These are phyloP conservation scores for Pichia sp. DNA, from an alignment of 1,139 yeast species.

Conservation along the genomic window DNA sequence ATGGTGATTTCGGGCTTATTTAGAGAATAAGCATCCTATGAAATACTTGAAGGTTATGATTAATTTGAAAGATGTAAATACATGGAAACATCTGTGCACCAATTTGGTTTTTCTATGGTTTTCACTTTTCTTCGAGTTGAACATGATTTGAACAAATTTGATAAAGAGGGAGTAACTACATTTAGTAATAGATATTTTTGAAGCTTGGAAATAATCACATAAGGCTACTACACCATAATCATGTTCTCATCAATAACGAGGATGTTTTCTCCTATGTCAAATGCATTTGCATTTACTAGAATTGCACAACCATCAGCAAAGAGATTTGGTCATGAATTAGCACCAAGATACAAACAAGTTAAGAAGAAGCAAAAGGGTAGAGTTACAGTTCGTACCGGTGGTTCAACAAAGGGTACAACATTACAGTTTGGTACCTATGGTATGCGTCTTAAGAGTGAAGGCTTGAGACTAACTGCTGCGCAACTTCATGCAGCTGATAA, in stretches of 20 bases:
- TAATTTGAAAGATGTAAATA: background rate
- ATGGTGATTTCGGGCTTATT: background rate
- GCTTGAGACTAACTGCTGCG: slow-evolving; percentile 79
- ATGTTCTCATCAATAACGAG: slow-evolving; percentile 11
- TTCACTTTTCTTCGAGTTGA: background rate
- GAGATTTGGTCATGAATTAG: slow-evolving; percentile 77
- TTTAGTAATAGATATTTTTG: too few relatives aligned
- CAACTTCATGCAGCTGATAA: slow-evolving; percentile 90
- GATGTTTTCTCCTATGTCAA: slow-evolving; percentile 1
- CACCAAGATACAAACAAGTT: slow-evolving; percentile 69
- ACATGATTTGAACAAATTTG: background rate
- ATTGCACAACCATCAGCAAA: slow-evolving; percentile 16
- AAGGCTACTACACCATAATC: background rate
- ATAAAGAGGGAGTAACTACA: too few relatives aligned
- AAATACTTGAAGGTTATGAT: background rate
- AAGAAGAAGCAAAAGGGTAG: slow-evolving; percentile 91
- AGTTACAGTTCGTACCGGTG: slow-evolving; percentile 91
- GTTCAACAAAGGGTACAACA: slow-evolving; percentile 82
- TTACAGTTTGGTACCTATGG: slow-evolving; percentile 81
- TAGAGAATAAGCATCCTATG: background rate
- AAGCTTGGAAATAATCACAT: too few relatives aligned
- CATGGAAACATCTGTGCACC: background rate
- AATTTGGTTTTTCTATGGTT: background rate
- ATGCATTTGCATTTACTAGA: background rate
- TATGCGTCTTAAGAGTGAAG: slow-evolving; percentile 78